Base-by-base conservation (phyloP, 306 rosid genomes). In the Pueraria montana region DNA sequence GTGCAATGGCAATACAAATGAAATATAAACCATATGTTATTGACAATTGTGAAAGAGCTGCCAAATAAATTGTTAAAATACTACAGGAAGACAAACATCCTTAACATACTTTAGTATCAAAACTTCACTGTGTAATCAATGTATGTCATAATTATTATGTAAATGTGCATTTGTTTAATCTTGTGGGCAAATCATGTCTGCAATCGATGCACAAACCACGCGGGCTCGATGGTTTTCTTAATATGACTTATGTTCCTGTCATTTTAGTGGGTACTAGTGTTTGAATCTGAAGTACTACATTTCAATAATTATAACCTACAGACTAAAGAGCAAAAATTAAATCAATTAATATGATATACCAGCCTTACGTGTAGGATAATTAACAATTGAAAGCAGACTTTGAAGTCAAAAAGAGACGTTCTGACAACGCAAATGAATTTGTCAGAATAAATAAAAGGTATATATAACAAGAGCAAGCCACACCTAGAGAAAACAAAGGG, bases 171-270 rank as follows among this genome's bases (percentile, higher is more conserved):
- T 61, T 80, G 58, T 74, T 32, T 34, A 49, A 17, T 64, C 46
- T 49, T 73, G n/a, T 36, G 26, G 34, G 55, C 8, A 32, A 61
- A 80, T 46, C 70, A 72, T 71, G 78, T 58, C 62, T n/a, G 55
- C 26, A 70, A 58, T 61, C 18, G 78, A 20, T 71, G 49, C 46
- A 53, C 21, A 50, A 1, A 48, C 75, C 67, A 65, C 64, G 66
- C 23, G 36, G 49, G 17, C 11, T n/a, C 8, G 3, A 20, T 49
- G 40, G 0, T 63, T 78, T 27, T 78, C 6, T 11, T 77, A n/a
- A 27, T 43, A 59, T 12, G 26, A 62, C 55, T 58, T 23, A n/a
- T 76, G 46, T 58, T 67, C 23, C n/a, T 67, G 52, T 67, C 52
- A 40, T 36, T 36, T 64, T 64, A 12, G 14, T 17, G 72, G 24